Base-by-base conservation (phyloP, 2,329 filamentous ascomycete species). In the Aspergillus sp. region DNA sequence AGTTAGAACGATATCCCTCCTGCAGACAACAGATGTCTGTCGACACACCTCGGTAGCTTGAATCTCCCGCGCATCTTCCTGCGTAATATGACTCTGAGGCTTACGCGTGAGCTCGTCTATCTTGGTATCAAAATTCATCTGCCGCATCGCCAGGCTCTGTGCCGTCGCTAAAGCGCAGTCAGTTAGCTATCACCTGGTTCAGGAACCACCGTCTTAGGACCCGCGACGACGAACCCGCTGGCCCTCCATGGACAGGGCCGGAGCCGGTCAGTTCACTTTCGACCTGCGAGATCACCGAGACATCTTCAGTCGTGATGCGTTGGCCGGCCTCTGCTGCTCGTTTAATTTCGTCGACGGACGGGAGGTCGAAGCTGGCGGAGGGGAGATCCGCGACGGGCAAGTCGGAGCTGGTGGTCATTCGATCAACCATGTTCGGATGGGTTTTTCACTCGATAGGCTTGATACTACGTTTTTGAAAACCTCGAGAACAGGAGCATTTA, bases 91-190 rank as follows among this genome's bases (percentile, higher is more conserved):
- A n/a, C 53, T 63, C 19, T 55, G 60, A 7, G 63, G 63, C 43
- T 68, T 68, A 2, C 58, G 49, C 5, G 60, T 54, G 4, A 66
- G 41, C 32, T 66, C 62, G 12, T 66, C 60, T 1, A 65, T 19
- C 43, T 62, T 65, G 19, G 50, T 58, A 41, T 68, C 61, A 15
- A 66, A 66, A 20, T 64, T 65, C 56, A 61, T 65, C 47, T 66
- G 63, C 35, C 56, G 52, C 54, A 64, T 65, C 0, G 59, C 60
- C 17, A 66, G 52, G 38, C 61, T 61, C 15, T 67, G 64, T 0
- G 63, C 65, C 9, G 60, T 66, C 7, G 63, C 65, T 67, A 15
- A 10, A 7, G 6, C 20, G 3, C 10, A 19, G 9, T 10, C n/a
- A 38, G 9, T 4, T n/a, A 15, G 3, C 23, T 4, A 46, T 50